Evolutionary conservation across 208 protist genomes (phyloP).

Genomic region (Lotmaria passim): DNA sequence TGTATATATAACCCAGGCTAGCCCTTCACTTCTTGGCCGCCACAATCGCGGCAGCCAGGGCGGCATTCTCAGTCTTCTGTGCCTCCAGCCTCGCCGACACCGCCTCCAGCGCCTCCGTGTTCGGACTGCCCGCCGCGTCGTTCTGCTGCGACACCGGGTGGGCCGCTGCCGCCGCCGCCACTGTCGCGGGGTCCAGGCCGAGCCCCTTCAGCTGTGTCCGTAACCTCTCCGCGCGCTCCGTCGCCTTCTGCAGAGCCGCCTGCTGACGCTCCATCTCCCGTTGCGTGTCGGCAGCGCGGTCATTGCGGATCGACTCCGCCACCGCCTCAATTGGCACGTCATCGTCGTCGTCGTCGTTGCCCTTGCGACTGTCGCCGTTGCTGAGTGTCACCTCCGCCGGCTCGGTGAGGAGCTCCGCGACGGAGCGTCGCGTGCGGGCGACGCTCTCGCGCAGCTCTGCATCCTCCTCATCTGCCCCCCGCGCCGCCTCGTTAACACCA

Average conservation of each 20-base stretch:
- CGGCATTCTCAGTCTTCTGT: conserved; percentile 12
- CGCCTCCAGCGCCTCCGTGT: conserved; percentile 10
- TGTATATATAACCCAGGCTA: too few relatives aligned
- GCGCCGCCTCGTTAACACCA: neutral
- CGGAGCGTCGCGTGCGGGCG: conserved; percentile 39
- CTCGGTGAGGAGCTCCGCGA: conserved; percentile 36
- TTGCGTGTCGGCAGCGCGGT: conserved; percentile 24
- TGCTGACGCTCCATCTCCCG: conserved; percentile 17
- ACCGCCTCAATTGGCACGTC: conserved; percentile 33
- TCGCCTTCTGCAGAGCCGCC: conserved; percentile 21
- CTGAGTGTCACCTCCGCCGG: conserved; percentile 21
- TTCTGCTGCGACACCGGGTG: conserved; percentile 10
- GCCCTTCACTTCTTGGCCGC: neutral
- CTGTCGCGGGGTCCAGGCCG: conserved; percentile 11
- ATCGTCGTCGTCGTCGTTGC: conserved; percentile 20
- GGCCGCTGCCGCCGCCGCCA: conserved; percentile 17
- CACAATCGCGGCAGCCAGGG: conserved; percentile 1
- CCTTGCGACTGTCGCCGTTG: neutral
- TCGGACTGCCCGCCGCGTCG: conserved; percentile 12
- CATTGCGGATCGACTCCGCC: conserved; percentile 45
- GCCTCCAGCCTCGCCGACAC: conserved; percentile 12
- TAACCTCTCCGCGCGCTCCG: conserved; percentile 15
- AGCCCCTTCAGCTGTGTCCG: conserved; percentile 14
- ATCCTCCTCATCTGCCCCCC: conserved; percentile 3
- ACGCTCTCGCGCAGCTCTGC: conserved; percentile 48